phyloP scores from a whole-genome alignment of 2,329 filamentous ascomycete genomes.

The Xylariaceae sp. region DNA sequence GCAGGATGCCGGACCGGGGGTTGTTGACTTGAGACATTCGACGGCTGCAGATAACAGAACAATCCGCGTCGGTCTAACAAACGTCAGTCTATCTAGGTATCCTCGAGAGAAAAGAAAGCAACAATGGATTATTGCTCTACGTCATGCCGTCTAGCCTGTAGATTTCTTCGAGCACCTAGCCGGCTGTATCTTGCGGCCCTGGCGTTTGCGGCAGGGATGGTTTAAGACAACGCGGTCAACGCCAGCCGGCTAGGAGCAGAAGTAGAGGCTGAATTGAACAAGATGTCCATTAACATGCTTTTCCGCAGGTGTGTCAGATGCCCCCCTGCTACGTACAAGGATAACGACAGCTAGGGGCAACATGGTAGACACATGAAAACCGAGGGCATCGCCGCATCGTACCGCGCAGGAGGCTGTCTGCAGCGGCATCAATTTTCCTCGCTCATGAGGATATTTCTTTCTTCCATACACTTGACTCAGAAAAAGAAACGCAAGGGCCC shows the following conservation, averaged over 20 bases:
- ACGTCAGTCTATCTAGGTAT: background rate
- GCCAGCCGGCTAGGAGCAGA: too few relatives aligned
- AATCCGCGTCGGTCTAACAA: background rate
- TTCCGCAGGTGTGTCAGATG: slow-evolving; percentile 6
- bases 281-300: background rate
- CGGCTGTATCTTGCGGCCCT: background rate
- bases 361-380: background rate
- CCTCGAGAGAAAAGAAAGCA: background rate
- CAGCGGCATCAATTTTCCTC: background rate
- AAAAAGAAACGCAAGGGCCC: slow-evolving; percentile 1
- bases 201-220: background rate
- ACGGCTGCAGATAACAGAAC: background rate
- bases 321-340: slow-evolving; percentile 7
- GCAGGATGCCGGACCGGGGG: background rate
- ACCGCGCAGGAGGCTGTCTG: background rate
- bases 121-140: background rate
- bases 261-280: too few relatives aligned
- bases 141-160: background rate
- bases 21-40: background rate
- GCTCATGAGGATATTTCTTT: background rate
- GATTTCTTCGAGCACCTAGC: background rate
- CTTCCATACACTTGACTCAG: background rate
- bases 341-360: slow-evolving; percentile 2
- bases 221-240: background rate
- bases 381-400: background rate